Evolutionary conservation across 1,139 yeast genomes (phyloP).

Genomic region (Torulaspora pretoriensis): DNA sequence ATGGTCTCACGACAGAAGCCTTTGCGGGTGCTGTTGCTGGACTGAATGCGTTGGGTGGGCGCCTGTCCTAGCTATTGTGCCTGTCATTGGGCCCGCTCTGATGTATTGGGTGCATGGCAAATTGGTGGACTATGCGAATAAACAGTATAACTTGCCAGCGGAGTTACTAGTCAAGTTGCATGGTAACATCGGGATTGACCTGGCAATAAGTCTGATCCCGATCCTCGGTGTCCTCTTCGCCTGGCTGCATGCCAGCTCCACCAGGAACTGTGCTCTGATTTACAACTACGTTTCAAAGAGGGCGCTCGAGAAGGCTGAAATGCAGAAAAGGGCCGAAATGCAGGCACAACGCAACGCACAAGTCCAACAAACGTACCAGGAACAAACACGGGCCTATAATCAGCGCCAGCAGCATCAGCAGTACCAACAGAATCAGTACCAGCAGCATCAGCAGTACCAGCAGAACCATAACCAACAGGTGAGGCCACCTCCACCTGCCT

Average conservation of each 20-base stretch:
- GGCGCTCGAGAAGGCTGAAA: conserved; percentile 36
- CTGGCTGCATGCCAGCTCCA: conserved; percentile 84
- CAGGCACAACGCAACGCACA: conserved; percentile 9
- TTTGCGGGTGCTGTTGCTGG: conserved; percentile 72
- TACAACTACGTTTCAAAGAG: conserved; percentile 47
- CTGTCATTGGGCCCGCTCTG: conserved; percentile 73
- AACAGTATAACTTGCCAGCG: conserved; percentile 54
- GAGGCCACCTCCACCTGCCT: conserved; percentile 11
- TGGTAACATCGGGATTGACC: conserved; percentile 67
- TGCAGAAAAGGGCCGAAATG: conserved; percentile 7
- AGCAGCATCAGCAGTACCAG: conserved; percentile 14
- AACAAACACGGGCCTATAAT: neutral
- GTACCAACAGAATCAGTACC: conserved; percentile 12
- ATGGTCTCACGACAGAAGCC: conserved; percentile 79
- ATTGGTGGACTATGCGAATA: conserved; percentile 55
- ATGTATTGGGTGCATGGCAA: conserved; percentile 78
- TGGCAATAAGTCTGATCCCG: conserved; percentile 73
- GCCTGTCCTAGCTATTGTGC: conserved; percentile 63
- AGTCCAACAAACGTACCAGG: conserved; percentile 5
- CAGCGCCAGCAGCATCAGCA: conserved; percentile 7
- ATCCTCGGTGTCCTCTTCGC: conserved; percentile 68
- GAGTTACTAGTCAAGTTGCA: conserved; percentile 62
- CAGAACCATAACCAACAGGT: conserved; percentile 6
- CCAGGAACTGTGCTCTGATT: conserved; percentile 77
- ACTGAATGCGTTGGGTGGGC: conserved; percentile 74